Conservation (phyloP, 2,329 filamentous ascomycete species). For the Sporothrix schenckii region DNA sequence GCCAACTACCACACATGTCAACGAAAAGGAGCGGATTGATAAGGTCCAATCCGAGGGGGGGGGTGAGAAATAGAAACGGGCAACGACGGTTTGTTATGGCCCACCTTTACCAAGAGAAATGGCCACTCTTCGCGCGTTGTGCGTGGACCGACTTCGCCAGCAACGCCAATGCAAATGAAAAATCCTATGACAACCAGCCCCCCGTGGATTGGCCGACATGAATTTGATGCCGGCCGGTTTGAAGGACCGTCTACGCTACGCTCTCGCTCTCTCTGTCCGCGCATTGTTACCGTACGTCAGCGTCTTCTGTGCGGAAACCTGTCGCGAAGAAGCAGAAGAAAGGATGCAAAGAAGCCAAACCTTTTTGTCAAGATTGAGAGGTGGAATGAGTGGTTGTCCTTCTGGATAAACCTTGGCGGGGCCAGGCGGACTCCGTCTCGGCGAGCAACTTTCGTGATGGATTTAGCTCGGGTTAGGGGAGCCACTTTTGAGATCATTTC, state of each 20-base stretch:
- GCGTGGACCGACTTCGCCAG: constrained; percentile 15
- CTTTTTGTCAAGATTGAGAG: background rate
- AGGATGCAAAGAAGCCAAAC: background rate
- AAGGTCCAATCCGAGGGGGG: constrained; percentile 7
- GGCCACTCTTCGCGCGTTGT: constrained; percentile 1
- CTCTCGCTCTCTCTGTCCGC: background rate
- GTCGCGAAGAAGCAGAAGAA: background rate
- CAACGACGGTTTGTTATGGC: background rate
- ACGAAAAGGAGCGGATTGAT: background rate
- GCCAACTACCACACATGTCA: background rate
- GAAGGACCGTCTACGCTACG: background rate
- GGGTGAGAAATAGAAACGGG: background rate
- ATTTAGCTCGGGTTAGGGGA: background rate
- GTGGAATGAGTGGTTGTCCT: background rate
- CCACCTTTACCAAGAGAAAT: background rate
- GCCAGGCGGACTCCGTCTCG: background rate
- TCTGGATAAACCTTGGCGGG: background rate
- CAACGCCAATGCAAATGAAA: background rate
- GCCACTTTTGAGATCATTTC: constrained; percentile 21
- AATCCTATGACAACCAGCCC: background rate
- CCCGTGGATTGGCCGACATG: background rate
- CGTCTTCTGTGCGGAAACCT: background rate
- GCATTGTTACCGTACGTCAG: background rate
- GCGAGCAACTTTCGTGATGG: constrained; percentile 11
- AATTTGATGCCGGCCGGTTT: background rate